These are phyloP conservation scores for Pyricularia sp. DNA, from an alignment of 2,329 filamentous ascomycete species.

Conservation along the genomic window DNA sequence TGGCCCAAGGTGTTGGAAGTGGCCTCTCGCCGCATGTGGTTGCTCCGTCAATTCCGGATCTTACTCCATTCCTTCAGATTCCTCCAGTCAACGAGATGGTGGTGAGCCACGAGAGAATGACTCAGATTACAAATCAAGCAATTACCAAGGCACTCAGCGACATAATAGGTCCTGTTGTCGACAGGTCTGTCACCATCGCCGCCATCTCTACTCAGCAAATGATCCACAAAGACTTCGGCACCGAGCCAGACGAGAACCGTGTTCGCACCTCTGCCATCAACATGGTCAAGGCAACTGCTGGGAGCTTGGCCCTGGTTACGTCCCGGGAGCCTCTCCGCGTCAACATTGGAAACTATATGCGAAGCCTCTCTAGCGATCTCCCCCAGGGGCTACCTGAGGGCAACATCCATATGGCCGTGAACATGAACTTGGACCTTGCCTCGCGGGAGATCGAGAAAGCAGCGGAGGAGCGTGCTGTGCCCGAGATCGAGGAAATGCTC, in stretches of 20 bases:
- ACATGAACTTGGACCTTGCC: conserved; percentile 89
- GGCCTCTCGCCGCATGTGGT: conserved; percentile 72
- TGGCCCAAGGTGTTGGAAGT: conserved; percentile 57
- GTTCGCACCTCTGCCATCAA: conserved; percentile 80
- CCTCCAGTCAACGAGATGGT: conserved; percentile 76
- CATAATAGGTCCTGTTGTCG: conserved; percentile 95
- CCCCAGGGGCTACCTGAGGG: conserved; percentile 84
- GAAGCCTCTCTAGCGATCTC: conserved; percentile 56
- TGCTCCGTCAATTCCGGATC: conserved; percentile 72
- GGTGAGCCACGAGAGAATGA: conserved; percentile 57
- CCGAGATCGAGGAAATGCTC: conserved; percentile 92
- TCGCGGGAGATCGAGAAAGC: conserved; percentile 93
- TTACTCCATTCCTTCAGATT: conserved; percentile 69
- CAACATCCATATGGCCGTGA: conserved; percentile 96
- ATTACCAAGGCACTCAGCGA: conserved; percentile 87
- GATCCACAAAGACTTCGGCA: conserved; percentile 92
- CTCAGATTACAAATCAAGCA: conserved; percentile 74
- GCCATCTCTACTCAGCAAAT: conserved; percentile 94
- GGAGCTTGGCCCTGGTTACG: conserved; percentile 90
- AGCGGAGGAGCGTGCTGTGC: conserved; percentile 84
- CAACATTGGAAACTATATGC: conserved; percentile 96
- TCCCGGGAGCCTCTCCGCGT: conserved; percentile 94
- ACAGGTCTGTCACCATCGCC: conserved; percentile 94
- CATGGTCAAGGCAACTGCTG: conserved; percentile 91
- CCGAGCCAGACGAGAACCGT: conserved; percentile 81